A percentile compares a stretch with the other conserved stretches of the same genome.
phyloP scores from a whole-genome alignment of 495 filamentous ascomycete genomes.

The Pseudotulostoma volvatum region DNA sequence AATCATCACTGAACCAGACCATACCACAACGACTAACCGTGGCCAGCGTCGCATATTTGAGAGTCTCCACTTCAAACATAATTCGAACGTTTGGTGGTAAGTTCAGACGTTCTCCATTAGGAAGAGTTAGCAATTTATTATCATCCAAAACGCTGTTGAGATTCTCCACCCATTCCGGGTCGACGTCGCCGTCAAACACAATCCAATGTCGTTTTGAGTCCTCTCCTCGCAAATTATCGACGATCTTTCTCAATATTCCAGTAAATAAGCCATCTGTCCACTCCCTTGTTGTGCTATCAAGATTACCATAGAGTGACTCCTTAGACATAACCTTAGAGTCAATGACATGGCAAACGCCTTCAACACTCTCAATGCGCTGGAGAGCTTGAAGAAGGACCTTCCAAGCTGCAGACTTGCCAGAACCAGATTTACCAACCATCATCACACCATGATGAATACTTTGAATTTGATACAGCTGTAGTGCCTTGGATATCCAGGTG shows the following conservation, averaged over 20 bases:
- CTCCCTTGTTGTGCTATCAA: constrained; percentile 92
- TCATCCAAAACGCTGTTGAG: constrained; percentile 98
- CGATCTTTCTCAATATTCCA: constrained; percentile 91
- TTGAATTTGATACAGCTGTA: constrained; percentile 96
- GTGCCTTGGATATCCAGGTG: constrained; percentile 88
- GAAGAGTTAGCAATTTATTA: constrained; percentile 91
- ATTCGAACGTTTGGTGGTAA: constrained; percentile 89
- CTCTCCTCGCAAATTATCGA: constrained; percentile 95
- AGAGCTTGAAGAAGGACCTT: constrained; percentile 84
- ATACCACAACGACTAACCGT: constrained; percentile 98
- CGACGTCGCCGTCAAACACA: constrained; percentile 95
- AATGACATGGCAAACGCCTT: constrained; percentile 93
- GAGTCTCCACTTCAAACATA: constrained; percentile 98
- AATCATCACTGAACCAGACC: constrained; percentile 99
- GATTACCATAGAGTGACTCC: constrained; percentile 82
- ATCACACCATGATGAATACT: constrained; percentile 97
- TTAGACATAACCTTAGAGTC: constrained; percentile 99
- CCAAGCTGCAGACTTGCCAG: constrained; percentile 92
- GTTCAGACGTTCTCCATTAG: constrained; percentile 93
- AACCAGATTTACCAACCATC: constrained; percentile 95
- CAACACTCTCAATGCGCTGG: constrained; percentile 74
- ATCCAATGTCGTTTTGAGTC: constrained; percentile 97
- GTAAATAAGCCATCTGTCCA: constrained; percentile 99
- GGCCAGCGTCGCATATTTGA: constrained; percentile 92
- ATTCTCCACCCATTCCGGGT: constrained; percentile 99